A percentile compares a stretch with the other conserved stretches of the same genome.
These are phyloP conservation scores for Botrytis paeoniae DNA, from an alignment of 2,329 filamentous ascomycete species.

Conservation along the genomic window DNA sequence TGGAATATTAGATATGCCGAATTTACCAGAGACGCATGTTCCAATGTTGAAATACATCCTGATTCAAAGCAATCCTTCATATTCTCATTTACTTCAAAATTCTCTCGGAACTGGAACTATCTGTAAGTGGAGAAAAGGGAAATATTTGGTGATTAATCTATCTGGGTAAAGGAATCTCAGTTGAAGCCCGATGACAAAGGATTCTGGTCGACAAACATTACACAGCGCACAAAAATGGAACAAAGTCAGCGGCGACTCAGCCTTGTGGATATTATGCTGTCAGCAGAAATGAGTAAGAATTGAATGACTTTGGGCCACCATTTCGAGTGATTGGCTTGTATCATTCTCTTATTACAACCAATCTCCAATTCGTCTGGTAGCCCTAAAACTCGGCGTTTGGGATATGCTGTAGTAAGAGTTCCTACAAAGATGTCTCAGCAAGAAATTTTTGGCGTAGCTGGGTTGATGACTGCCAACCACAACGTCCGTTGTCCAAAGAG, in stretches of 20 bases:
- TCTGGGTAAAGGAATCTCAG: neutral
- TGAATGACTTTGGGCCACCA: neutral
- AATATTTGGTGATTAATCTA: neutral
- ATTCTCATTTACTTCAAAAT: neutral
- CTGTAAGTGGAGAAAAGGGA: neutral
- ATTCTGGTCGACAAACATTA: neutral
- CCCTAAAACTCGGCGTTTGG: neutral
- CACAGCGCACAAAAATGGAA: neutral
- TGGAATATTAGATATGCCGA: rapidly evolving
- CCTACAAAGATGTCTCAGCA: neutral
- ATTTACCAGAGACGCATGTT: neutral
- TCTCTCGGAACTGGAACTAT: no score
- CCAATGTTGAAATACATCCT: neutral
- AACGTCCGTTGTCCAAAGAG: neutral
- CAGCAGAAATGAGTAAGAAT: neutral
- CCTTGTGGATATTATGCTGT: neutral
- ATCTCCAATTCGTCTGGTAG: neutral
- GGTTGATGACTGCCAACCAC: neutral
- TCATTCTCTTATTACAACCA: neutral
- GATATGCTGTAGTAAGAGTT: neutral
- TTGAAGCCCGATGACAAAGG: neutral
- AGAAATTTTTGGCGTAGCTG: neutral
- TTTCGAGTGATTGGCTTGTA: neutral
- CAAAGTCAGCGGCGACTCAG: neutral
- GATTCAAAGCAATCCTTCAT: neutral